Conservation (phyloP, 768 basidiomycete species). For the Boletus subcaerulescens region DNA sequence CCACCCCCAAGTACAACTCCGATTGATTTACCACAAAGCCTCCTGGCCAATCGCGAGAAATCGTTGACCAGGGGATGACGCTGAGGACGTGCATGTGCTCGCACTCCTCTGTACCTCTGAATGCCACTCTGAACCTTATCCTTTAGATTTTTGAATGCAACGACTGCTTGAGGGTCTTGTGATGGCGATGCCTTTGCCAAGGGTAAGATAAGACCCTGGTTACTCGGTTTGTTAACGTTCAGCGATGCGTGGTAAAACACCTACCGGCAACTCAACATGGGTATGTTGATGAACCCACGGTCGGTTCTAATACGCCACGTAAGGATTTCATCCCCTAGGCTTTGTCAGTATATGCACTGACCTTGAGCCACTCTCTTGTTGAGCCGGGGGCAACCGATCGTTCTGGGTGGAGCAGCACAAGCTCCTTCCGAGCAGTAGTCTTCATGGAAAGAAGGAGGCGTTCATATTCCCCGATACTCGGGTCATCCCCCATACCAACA, state of each 20-base stretch:
- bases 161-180: conserved; percentile 86
- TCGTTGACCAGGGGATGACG: conserved; percentile 84
- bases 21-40: conserved; percentile 90
- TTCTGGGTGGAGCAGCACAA: conserved; percentile 91
- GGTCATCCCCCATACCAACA: conserved; percentile 91
- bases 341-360: conserved; percentile 27
- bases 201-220: conserved; percentile 67
- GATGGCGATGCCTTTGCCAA: conserved; percentile 55
- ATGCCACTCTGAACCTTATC: conserved; percentile 89
- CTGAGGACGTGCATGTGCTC: conserved; percentile 62
- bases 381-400: conserved; percentile 86
- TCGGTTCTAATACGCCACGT: conserved; percentile 57
- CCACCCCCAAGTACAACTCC: conserved; percentile 96
- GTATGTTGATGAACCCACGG: conserved; percentile 97
- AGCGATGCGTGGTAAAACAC: conserved; percentile 17
- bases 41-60: conserved; percentile 85
- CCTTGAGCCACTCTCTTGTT: conserved; percentile 95
- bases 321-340: background rate
- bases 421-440: conserved; percentile 97
- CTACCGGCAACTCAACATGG: conserved; percentile 85
- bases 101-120: conserved; percentile 75
- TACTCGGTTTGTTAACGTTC: conserved; percentile 4
- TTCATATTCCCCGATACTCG: conserved; percentile 91
- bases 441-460: conserved; percentile 91
- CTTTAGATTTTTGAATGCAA: conserved; percentile 87